These are phyloP conservation scores for Mycena venus DNA, from an alignment of 768 basidiomycete species.

Conservation along the genomic window DNA sequence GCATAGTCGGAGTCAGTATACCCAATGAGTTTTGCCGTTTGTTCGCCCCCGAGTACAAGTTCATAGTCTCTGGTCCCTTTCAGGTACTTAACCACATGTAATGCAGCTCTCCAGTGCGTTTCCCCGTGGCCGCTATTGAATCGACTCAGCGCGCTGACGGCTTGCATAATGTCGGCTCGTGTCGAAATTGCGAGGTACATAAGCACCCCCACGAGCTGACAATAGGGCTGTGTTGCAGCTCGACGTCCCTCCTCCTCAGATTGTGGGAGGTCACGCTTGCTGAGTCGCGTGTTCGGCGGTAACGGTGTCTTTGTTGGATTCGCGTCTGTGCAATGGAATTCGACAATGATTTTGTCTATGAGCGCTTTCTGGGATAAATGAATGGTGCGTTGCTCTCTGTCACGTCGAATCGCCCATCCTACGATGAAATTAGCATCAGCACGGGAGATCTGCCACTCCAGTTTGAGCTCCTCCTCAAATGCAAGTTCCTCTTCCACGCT, in stretches of 20 bases:
- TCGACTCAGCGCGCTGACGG: not conserved
- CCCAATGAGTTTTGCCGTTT: not conserved
- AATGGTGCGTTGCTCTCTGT: constrained; percentile 35
- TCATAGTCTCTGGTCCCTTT: constrained; percentile 45
- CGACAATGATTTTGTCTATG: constrained; percentile 43
- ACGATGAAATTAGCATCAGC: constrained; percentile 47
- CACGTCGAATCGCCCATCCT: constrained; percentile 50
- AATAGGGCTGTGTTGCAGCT: constrained; percentile 46
- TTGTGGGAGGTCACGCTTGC: constrained; percentile 33
- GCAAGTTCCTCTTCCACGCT: constrained; percentile 30
- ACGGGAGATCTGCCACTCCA: constrained; percentile 47
- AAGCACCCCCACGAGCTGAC: constrained; percentile 45
- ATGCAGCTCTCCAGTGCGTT: constrained; percentile 52
- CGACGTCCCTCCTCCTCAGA: constrained; percentile 34
- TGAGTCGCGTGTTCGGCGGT: constrained; percentile 39
- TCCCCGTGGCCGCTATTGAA: constrained; percentile 43
- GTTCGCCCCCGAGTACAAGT: not conserved
- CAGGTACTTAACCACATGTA: constrained; percentile 51
- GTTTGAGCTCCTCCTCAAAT: constrained; percentile 45
- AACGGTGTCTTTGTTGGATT: constrained; percentile 50
- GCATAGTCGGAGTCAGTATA: not conserved
- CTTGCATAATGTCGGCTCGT: not conserved
- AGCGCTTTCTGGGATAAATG: constrained; percentile 40
- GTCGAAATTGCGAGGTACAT: constrained; percentile 42
- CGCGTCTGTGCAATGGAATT: constrained; percentile 41